Base-by-base conservation (phyloP, 2,329 filamentous ascomycete genomes). In the Aureobasidium sp. region DNA sequence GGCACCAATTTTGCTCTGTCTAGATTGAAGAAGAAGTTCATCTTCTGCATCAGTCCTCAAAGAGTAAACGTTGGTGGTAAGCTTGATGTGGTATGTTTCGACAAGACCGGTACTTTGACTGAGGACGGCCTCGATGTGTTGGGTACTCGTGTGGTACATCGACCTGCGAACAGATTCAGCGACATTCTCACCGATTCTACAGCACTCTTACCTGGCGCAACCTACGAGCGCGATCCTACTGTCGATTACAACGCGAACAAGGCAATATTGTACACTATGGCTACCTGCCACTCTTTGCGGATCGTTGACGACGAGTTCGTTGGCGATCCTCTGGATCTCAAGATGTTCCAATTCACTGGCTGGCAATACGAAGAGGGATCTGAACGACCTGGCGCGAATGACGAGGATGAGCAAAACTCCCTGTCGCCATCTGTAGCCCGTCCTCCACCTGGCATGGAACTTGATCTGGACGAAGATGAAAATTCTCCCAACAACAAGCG, bases 21-120 rank as follows among this genome's bases (percentile, higher is more conserved):
- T 12, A 85, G 94, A 29, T 80, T 99, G 34, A 96, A 91, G 75
- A 85, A 87, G 66, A 92, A 95, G 73, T 84, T 91, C 47, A 97
- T 99, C 41, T 99, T 96, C 71, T 99, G 94, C 71, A 99, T 97
- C 70, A 97, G 93, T 67, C 94, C 95, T 0, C 94, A 99, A 71
- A 85, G 94, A 69, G 93, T 99, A 62, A 99, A 97, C 70, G 91
- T 99, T 6, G 94, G 90, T 17, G 94, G 95, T 55, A 97, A 97
- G 74, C 78, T 99, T 4, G 94, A 99, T 71, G 85, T 97, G 12
- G 89, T 99, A 77, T 97, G 93, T 75, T 99, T 99, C 67, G 94
- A 99, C 77, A 99, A 99, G 77, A 99, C 94, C 0, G 94, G 94
- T n/a, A 99, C 94, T 0, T 78, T 99, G 60, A 99, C 94, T 0